A percentile compares a stretch with the other conserved stretches of the same genome.
phyloP scores from a whole-genome alignment of 75 land plant species.

The Ceratopteris richardii region DNA sequence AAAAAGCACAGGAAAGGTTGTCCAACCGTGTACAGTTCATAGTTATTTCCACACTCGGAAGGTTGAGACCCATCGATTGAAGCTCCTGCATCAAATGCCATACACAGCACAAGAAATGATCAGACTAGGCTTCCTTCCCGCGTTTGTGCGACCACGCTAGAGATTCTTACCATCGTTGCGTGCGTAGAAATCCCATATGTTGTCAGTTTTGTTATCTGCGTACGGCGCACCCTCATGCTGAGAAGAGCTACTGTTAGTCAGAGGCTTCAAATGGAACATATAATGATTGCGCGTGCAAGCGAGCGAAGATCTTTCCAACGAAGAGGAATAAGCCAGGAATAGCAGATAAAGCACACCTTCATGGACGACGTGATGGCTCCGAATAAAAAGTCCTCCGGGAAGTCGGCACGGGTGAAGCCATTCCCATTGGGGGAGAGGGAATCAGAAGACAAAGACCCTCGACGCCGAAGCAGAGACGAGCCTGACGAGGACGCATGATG shows the following conservation, averaged over 20 bases:
- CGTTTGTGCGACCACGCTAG: too few species aligned
- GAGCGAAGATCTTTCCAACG: too few species aligned
- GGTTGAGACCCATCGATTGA: not conserved
- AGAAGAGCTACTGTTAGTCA: too few species aligned
- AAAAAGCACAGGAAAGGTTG: not conserved
- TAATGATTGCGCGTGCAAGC: too few species aligned
- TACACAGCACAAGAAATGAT: too few species aligned
- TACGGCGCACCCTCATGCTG: not conserved
- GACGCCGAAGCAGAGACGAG: too few species aligned
- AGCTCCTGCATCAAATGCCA: too few species aligned
- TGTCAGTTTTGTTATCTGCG: not conserved
- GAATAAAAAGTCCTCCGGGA: not conserved
- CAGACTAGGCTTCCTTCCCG: too few species aligned
- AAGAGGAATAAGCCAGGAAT: too few species aligned
- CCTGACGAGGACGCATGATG: too few species aligned
- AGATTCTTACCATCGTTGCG: not conserved
- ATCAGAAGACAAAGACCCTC: too few species aligned
- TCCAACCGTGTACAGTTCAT: not conserved
- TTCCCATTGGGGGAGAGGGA: not conserved
- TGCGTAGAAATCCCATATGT: not conserved
- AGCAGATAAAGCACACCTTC: not conserved
- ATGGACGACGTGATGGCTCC: not conserved
- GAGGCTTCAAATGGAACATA: too few species aligned
- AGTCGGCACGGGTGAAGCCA: not conserved
- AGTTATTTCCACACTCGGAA: not conserved